Evolutionary conservation across 2,329 filamentous ascomycete species (phyloP).

Genomic region (Diplodia seriata): DNA sequence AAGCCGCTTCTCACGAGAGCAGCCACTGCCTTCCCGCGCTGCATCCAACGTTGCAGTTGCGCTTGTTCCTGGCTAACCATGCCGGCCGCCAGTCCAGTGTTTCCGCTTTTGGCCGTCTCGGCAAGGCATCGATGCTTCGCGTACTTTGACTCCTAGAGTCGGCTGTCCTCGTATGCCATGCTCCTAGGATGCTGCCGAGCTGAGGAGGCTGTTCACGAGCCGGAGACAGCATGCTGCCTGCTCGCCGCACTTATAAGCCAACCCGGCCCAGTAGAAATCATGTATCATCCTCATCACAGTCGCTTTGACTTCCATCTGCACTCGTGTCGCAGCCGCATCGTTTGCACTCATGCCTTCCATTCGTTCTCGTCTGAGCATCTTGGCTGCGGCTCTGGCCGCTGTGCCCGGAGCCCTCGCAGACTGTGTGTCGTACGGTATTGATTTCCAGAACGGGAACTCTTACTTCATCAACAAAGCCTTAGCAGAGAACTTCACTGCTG

Average conservation of each 20-base stretch:
- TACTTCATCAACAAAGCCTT: conserved; percentile 57
- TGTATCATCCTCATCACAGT: conserved; percentile 7
- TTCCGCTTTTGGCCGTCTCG: conserved; percentile 26
- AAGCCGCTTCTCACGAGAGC: conserved; percentile 27
- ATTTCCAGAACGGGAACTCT: conserved; percentile 52
- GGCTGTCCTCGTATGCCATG: conserved; percentile 13
- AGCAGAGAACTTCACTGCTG: conserved; percentile 49
- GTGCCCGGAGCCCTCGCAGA: conserved; percentile 37
- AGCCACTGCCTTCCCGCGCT: conserved; percentile 17
- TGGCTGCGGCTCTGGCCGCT: conserved; percentile 40
- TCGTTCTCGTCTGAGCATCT: conserved; percentile 40
- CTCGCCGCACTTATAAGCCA: conserved; percentile 16
- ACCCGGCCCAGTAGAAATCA: neutral
- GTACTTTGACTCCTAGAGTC: neutral
- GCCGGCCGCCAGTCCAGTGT: neutral
- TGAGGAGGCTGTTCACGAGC: neutral
- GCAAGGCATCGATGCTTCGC: neutral
- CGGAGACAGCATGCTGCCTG: neutral
- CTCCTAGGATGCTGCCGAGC: neutral
- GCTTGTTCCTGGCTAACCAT: neutral
- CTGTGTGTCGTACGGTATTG: conserved; percentile 50
- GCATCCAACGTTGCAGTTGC: conserved; percentile 16
- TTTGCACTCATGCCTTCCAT: conserved; percentile 39
- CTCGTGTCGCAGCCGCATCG: too few relatives aligned
- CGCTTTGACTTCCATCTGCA: conserved; percentile 12